Evolutionary conservation across 495 filamentous ascomycete genomes (phyloP), one percentile per base, ranked within the genome.

Genomic region (Apiosordaria backusii): DNA sequence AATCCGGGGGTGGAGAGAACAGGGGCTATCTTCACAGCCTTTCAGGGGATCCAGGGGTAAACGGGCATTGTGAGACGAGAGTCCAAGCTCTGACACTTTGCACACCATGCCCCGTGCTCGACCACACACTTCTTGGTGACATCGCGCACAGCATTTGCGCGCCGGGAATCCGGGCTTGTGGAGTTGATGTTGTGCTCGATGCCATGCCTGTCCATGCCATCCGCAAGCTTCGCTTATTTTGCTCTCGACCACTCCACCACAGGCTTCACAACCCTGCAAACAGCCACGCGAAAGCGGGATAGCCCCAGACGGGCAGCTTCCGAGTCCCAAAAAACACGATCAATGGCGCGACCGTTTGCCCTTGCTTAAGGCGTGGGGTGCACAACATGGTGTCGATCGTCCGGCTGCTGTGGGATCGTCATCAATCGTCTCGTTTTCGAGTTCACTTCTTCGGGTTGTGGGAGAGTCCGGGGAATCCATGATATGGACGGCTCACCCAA

Each of bases 381-480:
- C 16, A 15, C 35, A 13, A 6, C 29, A 35, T 35, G 10, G 27
- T 45, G 19, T 61, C 2, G 71, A 73, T 73, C 68, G 63, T 57
- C 71, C 52, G 68, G 68, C 71, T 60, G 69, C 71, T 62, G 60
- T 62, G 64, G 67, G 71, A 73, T 73, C 71, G 62, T 58, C 66
- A n/a, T 62, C 61, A 22, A 22, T 29, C 63, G 71, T 73, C 68
- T 71, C 71, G 66, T 67, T 73, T 70, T 65, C 50, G n/a, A n/a
- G 54, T 55, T 58, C 58, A 22, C 60, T 60, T 52, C 27, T 27
- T 61, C 52, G 57, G 61, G 64, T 50, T 65, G 58, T 45, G 40
- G 66, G 70, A 59, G 40, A 68, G 70, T 68, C 70, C 61, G 72
- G 72, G 70, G 68, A 69, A 71, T 22, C 50, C 61, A 66, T 71